phyloP scores from a whole-genome alignment of 2,329 filamentous ascomycete genomes.

The Tolypocladium guangdongense region DNA sequence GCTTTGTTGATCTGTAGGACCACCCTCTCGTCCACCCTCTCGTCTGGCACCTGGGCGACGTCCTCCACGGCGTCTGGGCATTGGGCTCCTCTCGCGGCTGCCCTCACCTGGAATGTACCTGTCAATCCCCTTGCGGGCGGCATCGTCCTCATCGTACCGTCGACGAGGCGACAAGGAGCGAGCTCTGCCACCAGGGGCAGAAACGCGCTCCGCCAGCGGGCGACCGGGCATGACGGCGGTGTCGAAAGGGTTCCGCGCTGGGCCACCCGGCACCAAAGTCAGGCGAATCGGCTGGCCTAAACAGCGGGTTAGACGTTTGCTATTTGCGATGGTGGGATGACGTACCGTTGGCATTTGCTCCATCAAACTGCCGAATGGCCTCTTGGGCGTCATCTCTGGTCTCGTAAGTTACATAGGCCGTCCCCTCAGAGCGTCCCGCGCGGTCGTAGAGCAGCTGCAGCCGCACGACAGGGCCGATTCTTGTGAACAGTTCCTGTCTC shows the following conservation, averaged over 20 bases:
- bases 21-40: slow-evolving; percentile 16
- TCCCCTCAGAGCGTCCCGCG: slow-evolving; percentile 75
- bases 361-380: slow-evolving; percentile 73
- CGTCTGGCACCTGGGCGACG: slow-evolving; percentile 37
- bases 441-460: slow-evolving; percentile 74
- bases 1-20: slow-evolving; percentile 18
- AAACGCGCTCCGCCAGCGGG: slow-evolving; percentile 51
- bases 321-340: background rate
- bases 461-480: slow-evolving; percentile 61
- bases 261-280: slow-evolving; percentile 47
- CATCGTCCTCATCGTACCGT: slow-evolving; percentile 41
- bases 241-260: slow-evolving; percentile 45
- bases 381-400: slow-evolving; percentile 57
- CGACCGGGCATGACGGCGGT: slow-evolving; percentile 43
- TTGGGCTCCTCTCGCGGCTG: slow-evolving; percentile 48
- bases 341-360: slow-evolving; percentile 74
- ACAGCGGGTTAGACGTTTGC: background rate
- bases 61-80: slow-evolving; percentile 39
- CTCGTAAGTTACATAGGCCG: slow-evolving; percentile 75
- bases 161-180: slow-evolving; percentile 48
- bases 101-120: slow-evolving; percentile 60
- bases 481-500: slow-evolving; percentile 62
- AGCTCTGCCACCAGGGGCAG: slow-evolving; percentile 42
- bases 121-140: slow-evolving; percentile 59
- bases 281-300: slow-evolving; percentile 70